These are phyloP conservation scores for Cardamine occulta DNA, from an alignment of 345 rosid genomes.

Conservation along the genomic window DNA sequence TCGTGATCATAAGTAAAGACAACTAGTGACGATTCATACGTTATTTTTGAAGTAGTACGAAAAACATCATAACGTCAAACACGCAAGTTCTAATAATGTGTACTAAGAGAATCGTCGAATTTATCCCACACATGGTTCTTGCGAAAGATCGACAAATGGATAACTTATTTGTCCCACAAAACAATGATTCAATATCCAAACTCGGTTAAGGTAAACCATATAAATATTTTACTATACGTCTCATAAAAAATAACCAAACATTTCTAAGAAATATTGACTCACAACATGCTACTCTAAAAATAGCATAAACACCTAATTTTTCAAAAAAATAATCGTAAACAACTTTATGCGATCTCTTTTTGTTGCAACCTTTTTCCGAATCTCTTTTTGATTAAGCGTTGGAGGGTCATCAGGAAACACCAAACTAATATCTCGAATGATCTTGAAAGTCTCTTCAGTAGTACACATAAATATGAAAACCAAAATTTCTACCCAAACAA, in stretches of 20 bases:
- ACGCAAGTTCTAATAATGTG: not conserved
- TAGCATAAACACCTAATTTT: too few relatives aligned
- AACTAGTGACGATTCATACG: not conserved
- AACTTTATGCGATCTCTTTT: not conserved
- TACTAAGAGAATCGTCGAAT: not conserved
- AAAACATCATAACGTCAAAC: not conserved
- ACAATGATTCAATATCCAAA: not conserved
- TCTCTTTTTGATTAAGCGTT: not conserved
- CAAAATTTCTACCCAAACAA: not conserved
- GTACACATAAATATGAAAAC: not conserved
- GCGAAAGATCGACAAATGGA: not conserved
- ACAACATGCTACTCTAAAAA: too few relatives aligned
- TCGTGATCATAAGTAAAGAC: not conserved
- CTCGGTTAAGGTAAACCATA: not conserved
- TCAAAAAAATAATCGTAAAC: too few relatives aligned
- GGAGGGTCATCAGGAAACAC: not conserved
- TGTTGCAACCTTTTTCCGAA: not conserved
- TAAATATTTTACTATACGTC: not conserved
- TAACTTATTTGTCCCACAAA: not conserved
- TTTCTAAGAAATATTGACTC: too few relatives aligned
- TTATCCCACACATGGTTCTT: not conserved
- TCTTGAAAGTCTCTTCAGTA: not conserved
- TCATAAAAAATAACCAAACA: too few relatives aligned
- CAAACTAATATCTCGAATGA: not conserved
- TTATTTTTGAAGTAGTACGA: too few relatives aligned